Base-by-base conservation (phyloP, 306 rosid genomes). In the Fragaria ananassa region DNA sequence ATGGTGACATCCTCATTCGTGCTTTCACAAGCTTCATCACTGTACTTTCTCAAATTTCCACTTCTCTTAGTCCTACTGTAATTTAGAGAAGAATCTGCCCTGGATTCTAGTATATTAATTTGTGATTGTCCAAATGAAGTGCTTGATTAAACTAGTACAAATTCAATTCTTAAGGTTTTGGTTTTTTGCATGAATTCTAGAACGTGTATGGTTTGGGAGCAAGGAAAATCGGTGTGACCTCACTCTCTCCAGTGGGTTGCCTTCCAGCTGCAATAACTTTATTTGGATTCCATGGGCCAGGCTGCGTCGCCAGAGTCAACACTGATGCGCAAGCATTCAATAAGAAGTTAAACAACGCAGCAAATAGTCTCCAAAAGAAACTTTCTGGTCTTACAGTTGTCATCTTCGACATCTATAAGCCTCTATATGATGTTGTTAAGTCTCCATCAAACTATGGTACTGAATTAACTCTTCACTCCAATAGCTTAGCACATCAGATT, bases 211-310 rank as follows among this genome's bases (percentile, higher is more conserved):
- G 89, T 35, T 81, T 87, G 46, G 98, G 99, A 84, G 99, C 90
- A 3, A 91, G 98, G 80, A 95, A 80, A 80, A 79, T 95, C 63
- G 97, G 99, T 65, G 99, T 89, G 84, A 95, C 97, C 46, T 88
- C 97, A 87, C 88, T 95, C 9, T 98, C 99, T 46, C 98, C 98
- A 61, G 77, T 95, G 85, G 99, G 99, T 51, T 95, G 99, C 84
- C 76, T 95, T 70, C 98, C 99, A 19, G 86, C 85, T 69, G 86
- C 90, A 81, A 90, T 86, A 74, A 85, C 97, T 69, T 68, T 88
- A 27, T 91, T 91, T 74, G 97, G 97, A 54, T 68, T 12, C 76
- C 85, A 87, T 51, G 78, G 91, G 71, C 81, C 70, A 29, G 96
- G 98, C 5, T 92, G 98, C 78, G 93, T 92, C 53, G 18, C 87